Conservation (phyloP, 345 rosid species). For the Aquilaria yunnanensis region DNA sequence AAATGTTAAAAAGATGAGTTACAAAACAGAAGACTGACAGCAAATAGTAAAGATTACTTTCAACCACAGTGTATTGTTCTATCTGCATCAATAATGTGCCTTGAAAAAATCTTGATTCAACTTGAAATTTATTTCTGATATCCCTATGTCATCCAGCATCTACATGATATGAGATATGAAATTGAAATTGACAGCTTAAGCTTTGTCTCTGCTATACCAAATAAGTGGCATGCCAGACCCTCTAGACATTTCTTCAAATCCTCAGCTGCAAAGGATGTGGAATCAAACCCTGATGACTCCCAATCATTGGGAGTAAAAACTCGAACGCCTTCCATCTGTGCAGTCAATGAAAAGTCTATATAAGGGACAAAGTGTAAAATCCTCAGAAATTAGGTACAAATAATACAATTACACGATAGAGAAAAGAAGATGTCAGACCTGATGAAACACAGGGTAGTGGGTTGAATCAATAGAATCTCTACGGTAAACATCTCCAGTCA, state of each 20-base stretch:
- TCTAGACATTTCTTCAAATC: conserved; percentile 95
- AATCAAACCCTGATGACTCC: conserved; percentile 61
- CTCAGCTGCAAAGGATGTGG: conserved; percentile 70
- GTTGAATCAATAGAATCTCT: conserved; percentile 97
- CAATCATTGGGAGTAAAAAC: conserved; percentile 77
- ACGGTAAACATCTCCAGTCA: conserved; percentile 94
- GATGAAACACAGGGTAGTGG: conserved; percentile 97
- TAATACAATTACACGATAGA: background rate
- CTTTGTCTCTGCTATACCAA: conserved; percentile 43
- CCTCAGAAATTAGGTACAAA: background rate
- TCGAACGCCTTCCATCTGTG: conserved; percentile 96
- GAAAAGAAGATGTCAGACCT: conserved; percentile 41
- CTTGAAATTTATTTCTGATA: background rate
- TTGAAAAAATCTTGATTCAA: background rate
- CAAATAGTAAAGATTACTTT: background rate
- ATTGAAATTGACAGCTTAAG: conserved; percentile 9
- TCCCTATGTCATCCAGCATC: background rate
- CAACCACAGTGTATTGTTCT: too few species aligned
- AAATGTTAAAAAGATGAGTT: conserved; percentile 4
- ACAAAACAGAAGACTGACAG: background rate
- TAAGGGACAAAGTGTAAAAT: background rate
- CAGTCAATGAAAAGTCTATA: conserved; percentile 4
- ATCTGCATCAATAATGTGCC: conserved; percentile 2
- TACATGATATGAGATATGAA: background rate
- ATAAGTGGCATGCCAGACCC: conserved; percentile 86